A percentile compares a stretch with the other conserved stretches of the same genome.
Evolutionary conservation across 345 rosid genomes (phyloP).

Genomic region (Gossypium raimondii): DNA sequence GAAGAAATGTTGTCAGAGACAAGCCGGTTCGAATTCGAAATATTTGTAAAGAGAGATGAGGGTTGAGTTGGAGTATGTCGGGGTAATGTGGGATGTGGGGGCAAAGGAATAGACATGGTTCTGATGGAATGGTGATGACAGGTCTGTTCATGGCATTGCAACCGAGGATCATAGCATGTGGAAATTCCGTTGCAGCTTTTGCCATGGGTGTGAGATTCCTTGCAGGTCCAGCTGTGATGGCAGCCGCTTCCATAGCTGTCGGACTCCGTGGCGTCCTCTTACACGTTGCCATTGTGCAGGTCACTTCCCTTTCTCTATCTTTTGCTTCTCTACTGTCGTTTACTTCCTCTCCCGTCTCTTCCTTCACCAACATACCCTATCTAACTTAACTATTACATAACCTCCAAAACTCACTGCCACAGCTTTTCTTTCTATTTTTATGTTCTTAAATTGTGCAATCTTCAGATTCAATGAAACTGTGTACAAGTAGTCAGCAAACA

Average conservation of each 20-base stretch:
- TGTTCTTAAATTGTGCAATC: too few species aligned
- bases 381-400: too few species aligned
- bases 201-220: conserved; percentile 95
- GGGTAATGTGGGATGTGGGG: too few species aligned
- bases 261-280: conserved; percentile 83
- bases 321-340: neutral
- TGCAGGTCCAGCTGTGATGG: conserved; percentile 97
- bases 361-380: too few species aligned
- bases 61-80: too few species aligned
- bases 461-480: too few species aligned
- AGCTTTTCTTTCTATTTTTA: too few species aligned
- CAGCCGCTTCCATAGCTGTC: conserved; percentile 89
- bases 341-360: neutral
- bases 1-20: too few species aligned
- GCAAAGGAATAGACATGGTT: conserved; percentile 20
- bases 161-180: conserved; percentile 98
- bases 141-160: conserved; percentile 99
- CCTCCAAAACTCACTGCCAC: too few species aligned
- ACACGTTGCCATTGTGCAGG: conserved; percentile 96
- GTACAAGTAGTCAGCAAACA: too few species aligned
- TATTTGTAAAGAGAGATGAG: too few species aligned
- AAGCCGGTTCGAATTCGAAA: too few species aligned
- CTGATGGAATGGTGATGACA: conserved; percentile 28
- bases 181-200: conserved; percentile 82
- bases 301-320: conserved; percentile 6